Conservation (phyloP, 2,329 filamentous ascomycete species). For the Trichoderma citrinoviride region DNA sequence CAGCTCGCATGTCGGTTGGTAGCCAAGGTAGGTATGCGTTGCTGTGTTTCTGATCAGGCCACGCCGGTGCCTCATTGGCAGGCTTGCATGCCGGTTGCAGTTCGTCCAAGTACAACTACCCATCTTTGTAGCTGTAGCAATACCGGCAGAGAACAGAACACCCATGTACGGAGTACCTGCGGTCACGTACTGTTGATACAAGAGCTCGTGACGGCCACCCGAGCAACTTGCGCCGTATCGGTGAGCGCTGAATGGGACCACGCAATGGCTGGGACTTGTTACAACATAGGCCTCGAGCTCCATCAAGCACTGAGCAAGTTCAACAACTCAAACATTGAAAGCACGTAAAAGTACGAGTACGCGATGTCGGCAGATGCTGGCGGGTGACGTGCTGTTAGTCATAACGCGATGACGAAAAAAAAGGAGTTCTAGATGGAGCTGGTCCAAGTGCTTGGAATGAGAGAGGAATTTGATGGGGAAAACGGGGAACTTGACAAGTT, state of each 20-base stretch:
- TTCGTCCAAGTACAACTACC: too few species aligned
- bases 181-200: neutral
- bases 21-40: neutral
- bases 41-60: neutral
- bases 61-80: too few species aligned
- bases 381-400: too few species aligned
- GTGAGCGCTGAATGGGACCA: slow-evolving; percentile 27
- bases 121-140: too few species aligned
- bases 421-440: too few species aligned
- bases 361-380: neutral
- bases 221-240: slow-evolving; percentile 3
- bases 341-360: neutral
- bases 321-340: too few species aligned
- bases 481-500: too few species aligned
- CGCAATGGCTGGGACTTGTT: neutral
- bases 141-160: neutral
- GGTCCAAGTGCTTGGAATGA: too few species aligned
- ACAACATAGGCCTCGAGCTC: neutral
- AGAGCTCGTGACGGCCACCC: neutral
- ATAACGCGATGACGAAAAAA: too few species aligned
- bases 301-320: neutral
- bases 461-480: too few species aligned
- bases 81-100: too few species aligned
- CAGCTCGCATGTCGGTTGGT: neutral
- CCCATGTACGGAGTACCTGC: too few species aligned